Evolutionary conservation across 371 early-diverging fungal species (phyloP).

Genomic region (Mortierella sp.): DNA sequence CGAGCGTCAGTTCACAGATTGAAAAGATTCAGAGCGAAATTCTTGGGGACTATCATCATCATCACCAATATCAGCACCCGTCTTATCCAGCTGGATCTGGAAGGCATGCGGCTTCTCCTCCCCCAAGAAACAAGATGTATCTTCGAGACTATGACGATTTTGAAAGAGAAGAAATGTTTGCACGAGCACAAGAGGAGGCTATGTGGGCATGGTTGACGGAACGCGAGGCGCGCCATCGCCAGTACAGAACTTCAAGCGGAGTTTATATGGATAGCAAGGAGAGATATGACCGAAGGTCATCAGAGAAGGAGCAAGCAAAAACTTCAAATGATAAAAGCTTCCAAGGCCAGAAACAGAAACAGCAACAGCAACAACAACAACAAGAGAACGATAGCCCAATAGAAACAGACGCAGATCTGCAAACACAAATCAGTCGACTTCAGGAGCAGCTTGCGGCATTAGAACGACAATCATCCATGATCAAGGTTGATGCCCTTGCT

Average conservation of each 20-base stretch:
- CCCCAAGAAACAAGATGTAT: not conserved
- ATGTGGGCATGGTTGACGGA: slow-evolving; percentile 57
- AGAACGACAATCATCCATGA: slow-evolving; percentile 13
- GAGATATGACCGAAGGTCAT: not conserved
- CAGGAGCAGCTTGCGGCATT: slow-evolving; percentile 38
- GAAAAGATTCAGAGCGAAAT: slow-evolving; percentile 40
- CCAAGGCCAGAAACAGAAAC: slow-evolving; percentile 8
- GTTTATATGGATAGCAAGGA: not conserved
- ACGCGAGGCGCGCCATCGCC: slow-evolving; percentile 38
- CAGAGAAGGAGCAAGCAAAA: not conserved
- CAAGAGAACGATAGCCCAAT: not conserved
- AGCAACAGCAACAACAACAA: slow-evolving; percentile 7
- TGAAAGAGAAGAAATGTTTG: slow-evolving; percentile 23
- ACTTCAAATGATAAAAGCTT: not conserved
- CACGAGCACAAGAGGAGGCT: slow-evolving; percentile 40
- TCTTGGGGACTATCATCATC: slow-evolving; percentile 2
- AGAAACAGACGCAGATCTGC: slow-evolving; percentile 22
- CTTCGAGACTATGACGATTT: slow-evolving; percentile 5
- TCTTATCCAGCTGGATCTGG: slow-evolving; percentile 17
- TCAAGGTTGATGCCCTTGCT: slow-evolving; percentile 3
- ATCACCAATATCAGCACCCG: slow-evolving; percentile 2
- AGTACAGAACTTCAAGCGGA: slow-evolving; percentile 5
- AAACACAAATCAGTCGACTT: slow-evolving; percentile 31
- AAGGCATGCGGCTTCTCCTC: not conserved
- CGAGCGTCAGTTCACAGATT: slow-evolving; percentile 47